These are phyloP conservation scores for Starmerella bombicola DNA, from an alignment of 805 yeast genomes.

Conservation along the genomic window DNA sequence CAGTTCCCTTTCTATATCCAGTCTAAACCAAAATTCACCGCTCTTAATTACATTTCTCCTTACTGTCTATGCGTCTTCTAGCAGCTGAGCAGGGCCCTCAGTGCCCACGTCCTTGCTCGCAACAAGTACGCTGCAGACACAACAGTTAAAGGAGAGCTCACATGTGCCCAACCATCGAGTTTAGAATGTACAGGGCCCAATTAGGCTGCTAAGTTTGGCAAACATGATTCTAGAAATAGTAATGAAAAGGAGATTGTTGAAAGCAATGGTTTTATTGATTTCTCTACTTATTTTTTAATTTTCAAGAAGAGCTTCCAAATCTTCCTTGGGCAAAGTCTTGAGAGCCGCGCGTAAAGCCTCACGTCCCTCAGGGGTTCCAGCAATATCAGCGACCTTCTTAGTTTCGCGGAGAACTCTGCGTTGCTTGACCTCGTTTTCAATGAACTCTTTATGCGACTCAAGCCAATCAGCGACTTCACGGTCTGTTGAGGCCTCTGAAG, in stretches of 20 bases:
- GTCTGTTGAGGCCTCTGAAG: slow-evolving; percentile 53
- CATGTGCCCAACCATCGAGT: too few relatives aligned
- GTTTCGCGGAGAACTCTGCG: slow-evolving; percentile 6
- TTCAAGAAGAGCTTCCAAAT: slow-evolving; percentile 24
- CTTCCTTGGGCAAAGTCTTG: slow-evolving; percentile 26
- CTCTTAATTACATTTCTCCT: too few relatives aligned
- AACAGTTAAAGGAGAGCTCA: too few relatives aligned
- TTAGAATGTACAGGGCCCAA: too few relatives aligned
- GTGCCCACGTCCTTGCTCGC: too few relatives aligned
- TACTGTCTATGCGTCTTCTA: too few relatives aligned
- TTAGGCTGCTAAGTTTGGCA: too few relatives aligned
- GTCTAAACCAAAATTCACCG: too few relatives aligned
- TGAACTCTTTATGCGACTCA: slow-evolving; percentile 13
- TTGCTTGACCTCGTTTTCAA: slow-evolving; percentile 6
- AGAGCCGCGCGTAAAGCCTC: slow-evolving; percentile 26
- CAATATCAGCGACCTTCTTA: slow-evolving; percentile 7
- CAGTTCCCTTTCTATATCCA: too few relatives aligned
- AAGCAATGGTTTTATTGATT: neutral
- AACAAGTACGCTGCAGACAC: too few relatives aligned
- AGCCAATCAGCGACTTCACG: slow-evolving; percentile 63
- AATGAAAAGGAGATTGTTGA: neutral
- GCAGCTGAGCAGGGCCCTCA: too few relatives aligned
- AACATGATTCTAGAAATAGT: too few relatives aligned
- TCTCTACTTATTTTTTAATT: neutral
- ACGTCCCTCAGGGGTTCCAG: slow-evolving; percentile 13